Evolutionary conservation across 2,329 filamentous ascomycete species (phyloP), one percentile per base, ranked within the genome.

Genomic region (Xylariales sp.): DNA sequence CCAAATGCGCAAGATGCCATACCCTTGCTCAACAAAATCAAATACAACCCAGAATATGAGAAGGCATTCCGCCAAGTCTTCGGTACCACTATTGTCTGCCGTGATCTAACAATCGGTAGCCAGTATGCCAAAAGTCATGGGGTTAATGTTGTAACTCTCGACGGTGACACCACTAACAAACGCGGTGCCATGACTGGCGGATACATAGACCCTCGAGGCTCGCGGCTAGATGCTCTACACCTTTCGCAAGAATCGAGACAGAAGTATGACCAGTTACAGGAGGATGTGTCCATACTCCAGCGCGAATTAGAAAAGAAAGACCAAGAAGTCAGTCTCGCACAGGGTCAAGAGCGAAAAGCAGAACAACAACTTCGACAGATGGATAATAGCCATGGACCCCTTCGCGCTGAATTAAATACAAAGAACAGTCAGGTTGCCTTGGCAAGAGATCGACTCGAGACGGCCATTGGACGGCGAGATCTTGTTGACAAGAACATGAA

Each of bases 101-200:
- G 95, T 2, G 97, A 93, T 73, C 83, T 99, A 69, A 89, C 92
- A 56, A 89, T 97, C 66, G 96, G 94, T 55, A 89, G 92, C 12
- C 94, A 97, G 76, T 97, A 97, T 78, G 93, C 96, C 28, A 89
- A 95, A 75, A 97, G 92, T 74, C 95, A 98, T 75, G 92, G 92
- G 18, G 90, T 98, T 30, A 94, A 94, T 74, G 94, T 93, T 41
- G 97, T 99, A 72, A 99, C 96, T 0, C 92, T 93, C 3, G 94
- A 98, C 65, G 96, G 96, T 79, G 95, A 98, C 80, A 93, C 93
- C 39, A 94, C 94, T 1, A 97, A 97, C 81, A 97, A 97, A 82
- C 92, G 95, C 74, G 96, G 96, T 80, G 95, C 94, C 14, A 89
- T 99, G 83, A 97, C 94, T 56, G 96, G 96, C 84, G 96, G 96